A percentile compares a stretch with the other conserved stretches of the same genome.
Evolutionary conservation across 805 yeast genomes (phyloP).

Genomic region (Metschnikowia matae): DNA sequence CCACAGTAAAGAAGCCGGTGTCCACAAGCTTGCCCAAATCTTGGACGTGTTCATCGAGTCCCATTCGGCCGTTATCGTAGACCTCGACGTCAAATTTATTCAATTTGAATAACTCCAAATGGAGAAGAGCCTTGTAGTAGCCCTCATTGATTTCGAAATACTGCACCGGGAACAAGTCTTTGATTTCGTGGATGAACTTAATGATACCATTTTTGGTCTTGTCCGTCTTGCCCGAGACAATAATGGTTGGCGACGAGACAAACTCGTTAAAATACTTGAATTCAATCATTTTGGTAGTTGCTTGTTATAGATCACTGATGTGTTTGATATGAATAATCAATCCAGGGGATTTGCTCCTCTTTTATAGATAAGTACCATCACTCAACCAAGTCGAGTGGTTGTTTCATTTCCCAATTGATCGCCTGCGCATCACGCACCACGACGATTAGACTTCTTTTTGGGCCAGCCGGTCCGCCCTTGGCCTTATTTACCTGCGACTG

Average conservation of each 20-base stretch:
- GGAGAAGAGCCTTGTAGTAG: slow-evolving; percentile 70
- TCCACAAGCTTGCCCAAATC: slow-evolving; percentile 20
- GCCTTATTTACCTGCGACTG: not conserved
- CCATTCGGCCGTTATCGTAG: slow-evolving; percentile 22
- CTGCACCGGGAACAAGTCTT: slow-evolving; percentile 58
- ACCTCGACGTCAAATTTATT: slow-evolving; percentile 56
- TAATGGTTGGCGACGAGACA: slow-evolving; percentile 39
- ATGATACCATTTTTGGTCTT: slow-evolving; percentile 24
- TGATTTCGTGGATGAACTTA: slow-evolving; percentile 30
- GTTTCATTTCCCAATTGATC: not conserved
- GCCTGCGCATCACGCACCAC: too few relatives aligned
- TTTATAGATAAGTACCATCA: too few relatives aligned
- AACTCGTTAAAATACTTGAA: slow-evolving; percentile 36
- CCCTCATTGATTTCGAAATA: slow-evolving; percentile 65
- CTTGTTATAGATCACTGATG: not conserved
- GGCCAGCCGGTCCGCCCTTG: not conserved
- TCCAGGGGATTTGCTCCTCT: too few relatives aligned
- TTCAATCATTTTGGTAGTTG: slow-evolving; percentile 9
- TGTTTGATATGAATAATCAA: too few relatives aligned
- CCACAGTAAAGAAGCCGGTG: slow-evolving; percentile 20
- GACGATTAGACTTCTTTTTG: too few relatives aligned
- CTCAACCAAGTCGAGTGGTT: not conserved
- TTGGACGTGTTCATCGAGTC: slow-evolving; percentile 32
- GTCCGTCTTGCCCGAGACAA: slow-evolving; percentile 30
- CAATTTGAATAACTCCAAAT: slow-evolving; percentile 58